A percentile compares a stretch with the other conserved stretches of the same genome.
Evolutionary conservation across 2,329 filamentous ascomycete species (phyloP).

Genomic region (Lachnellula occidentalis): DNA sequence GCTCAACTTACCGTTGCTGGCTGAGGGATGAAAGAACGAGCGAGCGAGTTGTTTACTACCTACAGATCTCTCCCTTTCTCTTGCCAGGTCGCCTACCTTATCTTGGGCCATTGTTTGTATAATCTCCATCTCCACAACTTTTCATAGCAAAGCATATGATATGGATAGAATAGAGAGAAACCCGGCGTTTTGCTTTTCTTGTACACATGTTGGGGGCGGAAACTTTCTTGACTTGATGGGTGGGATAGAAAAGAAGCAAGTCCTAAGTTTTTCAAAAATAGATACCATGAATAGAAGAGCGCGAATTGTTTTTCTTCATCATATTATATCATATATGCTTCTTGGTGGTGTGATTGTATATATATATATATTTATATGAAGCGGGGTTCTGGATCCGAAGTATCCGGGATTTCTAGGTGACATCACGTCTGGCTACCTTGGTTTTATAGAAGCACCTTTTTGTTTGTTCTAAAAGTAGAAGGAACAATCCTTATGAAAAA

Average conservation of each 20-base stretch:
- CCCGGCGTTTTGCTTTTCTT: neutral
- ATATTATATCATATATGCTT: neutral
- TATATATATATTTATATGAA: neutral
- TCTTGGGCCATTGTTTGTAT: too few relatives aligned
- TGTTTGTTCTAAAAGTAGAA: too few relatives aligned
- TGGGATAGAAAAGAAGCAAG: neutral
- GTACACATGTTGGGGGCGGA: neutral
- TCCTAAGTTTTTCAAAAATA: neutral
- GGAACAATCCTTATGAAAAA: too few relatives aligned
- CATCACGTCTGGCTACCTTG: too few relatives aligned
- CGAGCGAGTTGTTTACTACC: too few relatives aligned
- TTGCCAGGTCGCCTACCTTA: too few relatives aligned
- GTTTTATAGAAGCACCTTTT: too few relatives aligned
- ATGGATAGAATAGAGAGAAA: neutral
- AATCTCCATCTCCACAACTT: too few relatives aligned
- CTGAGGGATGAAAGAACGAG: conserved; percentile 13
- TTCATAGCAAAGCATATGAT: neutral
- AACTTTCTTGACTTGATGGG: neutral
- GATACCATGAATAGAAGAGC: neutral
- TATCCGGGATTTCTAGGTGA: too few relatives aligned
- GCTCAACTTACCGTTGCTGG: conserved; percentile 25
- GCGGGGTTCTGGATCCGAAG: too few relatives aligned
- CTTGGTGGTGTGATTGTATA: neutral
- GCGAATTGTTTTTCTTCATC: neutral
- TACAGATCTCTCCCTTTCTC: neutral